A percentile compares a stretch with the other conserved stretches of the same genome.
Conservation (phyloP, 208 protist species). For the Acanthamoeba healyi region DNA sequence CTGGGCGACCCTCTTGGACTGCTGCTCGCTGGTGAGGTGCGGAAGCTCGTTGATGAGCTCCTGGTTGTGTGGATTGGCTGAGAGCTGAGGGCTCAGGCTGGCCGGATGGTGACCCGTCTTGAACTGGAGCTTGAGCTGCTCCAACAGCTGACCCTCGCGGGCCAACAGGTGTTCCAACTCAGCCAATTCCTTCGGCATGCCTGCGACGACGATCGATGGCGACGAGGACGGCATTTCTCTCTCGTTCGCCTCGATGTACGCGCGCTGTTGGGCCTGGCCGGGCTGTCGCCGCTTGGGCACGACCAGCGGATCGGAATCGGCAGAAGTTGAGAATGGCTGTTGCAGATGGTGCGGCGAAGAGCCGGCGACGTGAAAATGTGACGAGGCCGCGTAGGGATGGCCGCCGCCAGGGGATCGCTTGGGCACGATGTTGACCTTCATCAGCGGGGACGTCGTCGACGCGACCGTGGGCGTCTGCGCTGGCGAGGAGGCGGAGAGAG, state of each 20-base stretch:
- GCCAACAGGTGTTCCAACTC: background rate
- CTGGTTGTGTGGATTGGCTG: background rate
- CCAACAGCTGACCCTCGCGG: background rate
- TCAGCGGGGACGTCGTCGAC: background rate
- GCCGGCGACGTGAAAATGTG: background rate
- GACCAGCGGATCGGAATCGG: background rate
- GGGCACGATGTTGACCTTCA: slow-evolving; percentile 26
- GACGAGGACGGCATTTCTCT: background rate
- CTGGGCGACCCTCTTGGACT: background rate
- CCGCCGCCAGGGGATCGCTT: background rate
- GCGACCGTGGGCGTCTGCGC: no score
- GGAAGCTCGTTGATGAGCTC: slow-evolving; percentile 1
- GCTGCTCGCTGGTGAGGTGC: background rate
- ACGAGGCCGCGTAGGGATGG: background rate
- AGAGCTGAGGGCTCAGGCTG: background rate
- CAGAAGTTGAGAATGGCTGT: background rate
- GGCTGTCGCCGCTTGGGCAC: background rate
- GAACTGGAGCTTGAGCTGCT: slow-evolving; percentile 39
- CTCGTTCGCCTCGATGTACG: background rate
- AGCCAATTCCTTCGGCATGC: background rate
- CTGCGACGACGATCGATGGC: background rate
- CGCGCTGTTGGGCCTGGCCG: background rate
- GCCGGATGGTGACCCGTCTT: background rate
- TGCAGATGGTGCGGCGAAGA: background rate
- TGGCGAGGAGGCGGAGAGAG: no score